Base-by-base conservation (phyloP, 176 grass and related monocot genomes). In the Oryza longistaminata region DNA sequence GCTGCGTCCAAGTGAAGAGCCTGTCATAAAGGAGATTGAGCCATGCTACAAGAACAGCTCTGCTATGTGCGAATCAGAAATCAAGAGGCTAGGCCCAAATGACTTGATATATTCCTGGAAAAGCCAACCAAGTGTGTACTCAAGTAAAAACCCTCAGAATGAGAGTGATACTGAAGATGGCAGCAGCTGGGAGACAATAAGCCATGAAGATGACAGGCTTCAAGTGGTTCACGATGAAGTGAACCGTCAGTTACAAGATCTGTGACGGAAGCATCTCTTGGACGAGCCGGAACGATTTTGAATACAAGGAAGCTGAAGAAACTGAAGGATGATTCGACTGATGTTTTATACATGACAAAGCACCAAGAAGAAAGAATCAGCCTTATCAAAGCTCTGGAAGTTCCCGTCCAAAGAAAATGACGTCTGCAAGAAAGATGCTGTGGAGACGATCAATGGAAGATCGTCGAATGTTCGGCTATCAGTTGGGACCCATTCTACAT, bases 101-200 rank as follows among this genome's bases (percentile, higher is more conserved):
- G 82, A 90, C 83, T n/a, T 2, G 95, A 95, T 74, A 85, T 90
- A 72, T 95, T 93, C 87, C 87, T 95, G 6, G 95, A 93, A 69
- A 91, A 88, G 43, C 75, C 88, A 21, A 35, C 37, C 50, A 92
- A 91, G 7, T n/a, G 66, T 65, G 10, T 85, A 83, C 81, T 88
- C 76, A 48, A 92, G 83, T 33, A 87, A 78, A 61, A 88, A 66
- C 49, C 25, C 79, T 70, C 73, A 87, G 27, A 85, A 94, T 71
- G 82, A 88, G 60, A 90, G 89, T 3, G 91, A 87, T 24, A 81
- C 22, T 43, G 95, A 94, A 34, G 92, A 91, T 81, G 87, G 79
- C 70, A 98, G 90, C 77, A 94, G 93, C 91, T 95, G 95, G 95
- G 95, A 98, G 62, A 98, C 95, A 75, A 83, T 95, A 76, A 95